phyloP scores from a whole-genome alignment of 371 early-diverging fungal species.

The Rhizomucor pusillus region DNA sequence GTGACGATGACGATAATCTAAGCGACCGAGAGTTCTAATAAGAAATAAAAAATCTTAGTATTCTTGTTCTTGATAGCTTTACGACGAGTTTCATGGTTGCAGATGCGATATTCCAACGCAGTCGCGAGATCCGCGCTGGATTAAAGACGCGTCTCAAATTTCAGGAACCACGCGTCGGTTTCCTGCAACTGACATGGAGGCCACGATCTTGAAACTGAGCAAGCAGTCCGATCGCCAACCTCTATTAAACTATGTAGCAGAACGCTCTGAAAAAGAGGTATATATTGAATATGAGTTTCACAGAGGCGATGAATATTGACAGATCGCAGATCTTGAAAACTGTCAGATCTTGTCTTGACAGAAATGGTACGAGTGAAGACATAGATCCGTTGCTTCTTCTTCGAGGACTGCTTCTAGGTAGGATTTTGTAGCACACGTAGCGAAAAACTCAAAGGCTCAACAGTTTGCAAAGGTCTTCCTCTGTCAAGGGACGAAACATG shows the following conservation, averaged over 20 bases:
- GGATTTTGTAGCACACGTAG: slow-evolving; percentile 23
- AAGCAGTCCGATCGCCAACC: slow-evolving; percentile 15
- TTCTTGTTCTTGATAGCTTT: no score
- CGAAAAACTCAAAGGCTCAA: slow-evolving; percentile 16
- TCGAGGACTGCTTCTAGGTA: slow-evolving; percentile 41
- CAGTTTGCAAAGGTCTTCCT: slow-evolving; percentile 23
- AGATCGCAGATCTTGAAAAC: slow-evolving; percentile 13
- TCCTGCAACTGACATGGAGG: slow-evolving; percentile 15
- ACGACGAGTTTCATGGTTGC: no score
- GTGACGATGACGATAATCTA: no score
- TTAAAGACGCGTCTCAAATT: no score
- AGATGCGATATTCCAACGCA: no score
- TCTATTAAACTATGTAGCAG: slow-evolving; percentile 15
- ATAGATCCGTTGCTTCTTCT: slow-evolving; percentile 37
- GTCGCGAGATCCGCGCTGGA: no score
- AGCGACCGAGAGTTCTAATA: no score
- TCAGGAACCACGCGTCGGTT: no score
- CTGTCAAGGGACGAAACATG: no score
- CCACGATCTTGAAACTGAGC: slow-evolving; percentile 20
- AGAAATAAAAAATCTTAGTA: no score
- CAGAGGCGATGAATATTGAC: not conserved
- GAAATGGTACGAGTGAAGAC: slow-evolving; percentile 19
- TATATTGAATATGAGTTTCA: slow-evolving; percentile 1
- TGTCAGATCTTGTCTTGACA: slow-evolving; percentile 14
- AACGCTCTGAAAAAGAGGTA: slow-evolving; percentile 11